phyloP scores from a whole-genome alignment of 202 grass and related monocot species.

The Hordeum pubiflorum region DNA sequence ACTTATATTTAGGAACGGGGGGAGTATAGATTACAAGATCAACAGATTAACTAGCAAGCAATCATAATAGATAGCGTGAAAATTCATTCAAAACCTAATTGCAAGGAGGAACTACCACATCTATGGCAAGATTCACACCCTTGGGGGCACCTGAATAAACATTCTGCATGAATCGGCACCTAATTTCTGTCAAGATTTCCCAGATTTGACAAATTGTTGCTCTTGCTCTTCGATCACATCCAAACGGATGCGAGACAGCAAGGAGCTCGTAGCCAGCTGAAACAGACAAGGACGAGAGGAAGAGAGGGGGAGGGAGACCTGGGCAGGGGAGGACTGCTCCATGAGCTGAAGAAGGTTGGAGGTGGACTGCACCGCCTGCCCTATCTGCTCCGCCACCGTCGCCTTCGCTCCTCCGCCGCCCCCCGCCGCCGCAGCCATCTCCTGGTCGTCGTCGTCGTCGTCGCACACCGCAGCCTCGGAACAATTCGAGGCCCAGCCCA shows the following conservation, averaged over 20 bases:
- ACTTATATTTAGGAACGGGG: no score
- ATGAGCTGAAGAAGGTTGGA: slow-evolving; percentile 88
- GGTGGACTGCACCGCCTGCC: slow-evolving; percentile 78
- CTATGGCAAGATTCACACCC: background rate
- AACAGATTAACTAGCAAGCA: background rate
- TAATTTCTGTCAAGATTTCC: background rate
- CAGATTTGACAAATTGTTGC: background rate
- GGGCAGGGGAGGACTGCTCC: slow-evolving; percentile 82
- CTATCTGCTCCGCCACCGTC: slow-evolving; percentile 62
- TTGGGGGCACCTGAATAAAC: background rate
- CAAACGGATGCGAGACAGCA: background rate
- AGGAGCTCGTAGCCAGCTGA: background rate
- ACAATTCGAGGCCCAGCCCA: slow-evolving; percentile 1
- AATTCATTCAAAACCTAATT: background rate
- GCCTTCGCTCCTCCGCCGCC: slow-evolving; percentile 31
- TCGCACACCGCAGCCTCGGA: background rate
- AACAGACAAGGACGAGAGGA: background rate
- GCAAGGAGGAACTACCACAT: background rate
- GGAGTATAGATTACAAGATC: background rate
- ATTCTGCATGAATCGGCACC: background rate
- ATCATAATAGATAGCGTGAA: background rate
- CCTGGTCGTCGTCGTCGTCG: background rate
- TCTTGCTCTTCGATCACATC: background rate
- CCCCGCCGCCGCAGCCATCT: slow-evolving; percentile 46
- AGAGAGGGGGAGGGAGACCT: slow-evolving; percentile 27